These are phyloP conservation scores for Solanum pinnatisectum DNA, from an alignment of 257 asterid species.

Conservation along the genomic window DNA sequence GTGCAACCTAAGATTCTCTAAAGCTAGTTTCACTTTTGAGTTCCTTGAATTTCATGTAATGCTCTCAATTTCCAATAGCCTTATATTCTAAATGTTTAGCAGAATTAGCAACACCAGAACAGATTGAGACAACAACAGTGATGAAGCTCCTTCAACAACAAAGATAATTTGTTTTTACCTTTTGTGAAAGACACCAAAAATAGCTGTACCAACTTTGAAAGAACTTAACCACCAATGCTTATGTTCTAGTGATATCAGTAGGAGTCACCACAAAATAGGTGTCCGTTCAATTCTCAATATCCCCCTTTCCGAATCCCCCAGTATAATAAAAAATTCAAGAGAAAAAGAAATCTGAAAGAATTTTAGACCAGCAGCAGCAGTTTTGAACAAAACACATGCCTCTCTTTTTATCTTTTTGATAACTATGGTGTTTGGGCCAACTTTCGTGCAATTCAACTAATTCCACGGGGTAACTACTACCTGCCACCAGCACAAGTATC, in stretches of 20 bases:
- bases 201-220: neutral
- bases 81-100: neutral
- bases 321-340: neutral
- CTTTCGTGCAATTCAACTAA: neutral
- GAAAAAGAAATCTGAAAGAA: neutral
- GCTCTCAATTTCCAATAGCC: neutral
- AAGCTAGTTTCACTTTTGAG: neutral
- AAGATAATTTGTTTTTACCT: neutral
- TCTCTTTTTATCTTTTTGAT: neutral
- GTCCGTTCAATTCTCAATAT: neutral
- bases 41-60: neutral
- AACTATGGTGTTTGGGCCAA: neutral
- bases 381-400: neutral
- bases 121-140: neutral
- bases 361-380: neutral
- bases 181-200: neutral
- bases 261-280: neutral
- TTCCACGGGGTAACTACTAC: neutral
- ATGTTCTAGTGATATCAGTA: neutral
- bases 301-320: neutral
- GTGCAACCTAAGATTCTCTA: neutral
- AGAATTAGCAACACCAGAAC: neutral
- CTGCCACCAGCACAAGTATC: neutral
- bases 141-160: neutral
- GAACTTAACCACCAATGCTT: neutral